Percentiles rank a stretch among this genome's conserved stretches.
These are phyloP conservation scores for Diaporthe eres DNA, from an alignment of 2,329 filamentous ascomycete species.

Conservation along the genomic window DNA sequence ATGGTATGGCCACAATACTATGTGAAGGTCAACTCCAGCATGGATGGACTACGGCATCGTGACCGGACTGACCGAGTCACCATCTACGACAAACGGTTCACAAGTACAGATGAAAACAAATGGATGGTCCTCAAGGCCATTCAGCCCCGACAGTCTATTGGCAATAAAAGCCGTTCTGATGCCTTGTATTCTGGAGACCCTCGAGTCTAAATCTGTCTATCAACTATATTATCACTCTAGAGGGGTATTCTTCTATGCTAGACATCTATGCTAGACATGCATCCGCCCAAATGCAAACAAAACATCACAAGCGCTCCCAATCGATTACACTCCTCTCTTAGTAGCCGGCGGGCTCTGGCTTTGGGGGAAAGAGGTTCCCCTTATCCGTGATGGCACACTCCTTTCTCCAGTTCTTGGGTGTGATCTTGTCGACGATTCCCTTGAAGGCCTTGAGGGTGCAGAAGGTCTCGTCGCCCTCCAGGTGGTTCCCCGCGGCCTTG, in stretches of 20 bases:
- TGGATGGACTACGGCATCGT: not conserved
- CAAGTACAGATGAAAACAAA: not conserved
- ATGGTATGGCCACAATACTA: not conserved
- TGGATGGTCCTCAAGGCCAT: not conserved
- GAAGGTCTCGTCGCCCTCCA: constrained; percentile 88
- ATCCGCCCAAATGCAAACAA: not conserved
- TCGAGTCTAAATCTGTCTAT: constrained; percentile 11
- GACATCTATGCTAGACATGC: constrained; percentile 1
- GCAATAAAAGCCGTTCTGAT: not conserved
- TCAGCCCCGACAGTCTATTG: not conserved
- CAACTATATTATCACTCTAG: not conserved
- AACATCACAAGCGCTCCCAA: not conserved
- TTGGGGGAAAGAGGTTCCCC: constrained; percentile 59
- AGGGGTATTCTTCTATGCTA: constrained; percentile 12
- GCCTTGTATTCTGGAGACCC: not conserved
- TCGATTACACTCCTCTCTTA: constrained; percentile 43
- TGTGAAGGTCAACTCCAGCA: not conserved
- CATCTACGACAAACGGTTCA: too few species aligned
- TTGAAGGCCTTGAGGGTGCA: constrained; percentile 97
- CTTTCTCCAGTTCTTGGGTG: constrained; percentile 81
- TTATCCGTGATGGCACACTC: constrained; percentile 64
- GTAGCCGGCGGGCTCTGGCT: constrained; percentile 67
- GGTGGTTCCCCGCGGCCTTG: constrained; percentile 80
- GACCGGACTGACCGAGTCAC: not conserved
- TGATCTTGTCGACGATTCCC: constrained; percentile 89